A percentile compares a stretch with the other conserved stretches of the same genome.
These are phyloP conservation scores for Pseudopediastrum boryanum DNA, from an alignment of 139 green algal genomes.

Conservation along the genomic window DNA sequence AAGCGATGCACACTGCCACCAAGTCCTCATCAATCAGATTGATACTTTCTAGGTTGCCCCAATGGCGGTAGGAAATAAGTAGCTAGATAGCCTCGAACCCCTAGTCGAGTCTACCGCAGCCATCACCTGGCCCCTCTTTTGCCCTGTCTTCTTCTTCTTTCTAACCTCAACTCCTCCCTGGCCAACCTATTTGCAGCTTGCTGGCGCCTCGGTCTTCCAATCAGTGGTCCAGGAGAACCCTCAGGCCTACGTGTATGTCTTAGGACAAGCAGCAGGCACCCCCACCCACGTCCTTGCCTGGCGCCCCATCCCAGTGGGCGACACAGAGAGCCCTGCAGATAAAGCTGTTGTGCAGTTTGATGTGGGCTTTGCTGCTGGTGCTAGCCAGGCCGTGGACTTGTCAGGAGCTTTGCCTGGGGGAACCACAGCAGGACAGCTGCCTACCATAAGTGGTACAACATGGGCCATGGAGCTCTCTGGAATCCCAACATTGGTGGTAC, in stretches of 20 bases:
- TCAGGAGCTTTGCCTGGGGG: neutral
- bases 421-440: neutral
- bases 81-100: no score
- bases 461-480: neutral
- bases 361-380: neutral
- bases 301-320: constrained; percentile 25
- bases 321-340: neutral
- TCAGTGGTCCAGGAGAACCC: constrained; percentile 9
- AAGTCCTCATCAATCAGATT: no score
- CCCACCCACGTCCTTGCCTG: constrained; percentile 37
- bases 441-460: neutral
- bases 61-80: no score
- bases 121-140: no score
- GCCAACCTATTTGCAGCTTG: constrained; percentile 16
- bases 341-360: neutral
- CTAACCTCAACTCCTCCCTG: no score
- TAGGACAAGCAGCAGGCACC: neutral
- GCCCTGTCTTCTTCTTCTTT: neutral
- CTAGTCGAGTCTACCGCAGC: no score
- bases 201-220: constrained; percentile 20
- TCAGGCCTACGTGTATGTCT: constrained; percentile 24
- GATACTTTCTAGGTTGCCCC: no score
- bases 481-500: neutral
- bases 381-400: neutral
- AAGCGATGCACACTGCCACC: no score